Base-by-base conservation (phyloP, 768 basidiomycete genomes). In the Psilocybe subaeruginosa region DNA sequence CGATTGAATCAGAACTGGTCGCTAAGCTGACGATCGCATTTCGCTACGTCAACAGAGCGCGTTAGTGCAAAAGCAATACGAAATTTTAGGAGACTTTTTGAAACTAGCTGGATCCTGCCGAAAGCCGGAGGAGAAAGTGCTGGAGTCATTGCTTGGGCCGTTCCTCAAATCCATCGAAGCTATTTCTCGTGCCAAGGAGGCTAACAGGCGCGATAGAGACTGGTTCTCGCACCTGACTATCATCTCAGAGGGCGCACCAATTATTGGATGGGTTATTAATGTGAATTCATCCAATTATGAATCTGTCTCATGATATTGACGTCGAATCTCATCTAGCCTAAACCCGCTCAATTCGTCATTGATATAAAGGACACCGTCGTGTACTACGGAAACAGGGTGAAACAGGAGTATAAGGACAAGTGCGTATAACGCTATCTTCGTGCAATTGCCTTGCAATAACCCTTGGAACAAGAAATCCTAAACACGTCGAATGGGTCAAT, bases 321-420 rank as follows among this genome's bases (percentile, higher is more conserved):
- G 11, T 19, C 31, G 17, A 4, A 30, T 33, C 14, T 27, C 14
- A 37, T 51, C 31, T 80, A 93, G 78, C 83, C 87, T 6, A 93
- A 92, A 70, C 97, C 97, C 0, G 92, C 82, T 4, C 85, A 90
- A 27, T 90, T 83, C 64, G 80, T 98, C n/a, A 78, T 74, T 16
- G 93, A 95, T 52, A 84, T 91, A 74, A 96, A 92, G 74, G 95
- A 98, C 27, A 85, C 92, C 3, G 85, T 90, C 9, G 82, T 86
- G 69, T 99, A 93, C 77, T 99, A 94, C 73, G 89, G 88, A 1
- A 93, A 97, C 74, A 87, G 89, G 60, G 84, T 99, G 49, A 88
- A 95, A 75, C 93, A 95, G 74, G 93, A 96, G 64, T 93, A 84
- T 82, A 99, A 94, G 73, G 92, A 93, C 6, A 93, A 93, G 97